Base-by-base conservation (phyloP, 1,139 yeast genomes). In the Candida mesenterica region DNA sequence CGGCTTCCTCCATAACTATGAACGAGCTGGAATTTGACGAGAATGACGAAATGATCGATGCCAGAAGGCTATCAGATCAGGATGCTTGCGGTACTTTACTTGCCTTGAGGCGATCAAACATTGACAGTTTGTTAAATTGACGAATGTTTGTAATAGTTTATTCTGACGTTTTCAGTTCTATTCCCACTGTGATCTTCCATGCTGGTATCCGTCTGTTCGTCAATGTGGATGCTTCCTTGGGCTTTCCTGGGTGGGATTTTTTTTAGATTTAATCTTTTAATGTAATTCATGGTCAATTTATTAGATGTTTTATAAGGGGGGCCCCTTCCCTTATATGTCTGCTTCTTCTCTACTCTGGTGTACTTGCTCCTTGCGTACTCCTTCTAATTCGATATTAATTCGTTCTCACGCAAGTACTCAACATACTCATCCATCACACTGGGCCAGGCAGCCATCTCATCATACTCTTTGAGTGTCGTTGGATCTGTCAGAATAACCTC, bases 361-460 rank as follows among this genome's bases (percentile, higher is more conserved):
- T n/a, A n/a, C n/a, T n/a, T n/a, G n/a, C n/a, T n/a, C n/a, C n/a
- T n/a, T n/a, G n/a, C n/a, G n/a, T n/a, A n/a, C n/a, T n/a, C n/a
- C n/a, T n/a, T n/a, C n/a, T n/a, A n/a, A n/a, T n/a, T n/a, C n/a
- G n/a, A n/a, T 24, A 37, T 18, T 23, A 62, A 45, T 15, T 47
- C 50, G 28, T 52, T 51, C 24, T 66, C 75, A 16, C 60, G 61
- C 41, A 77, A 55, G 52, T 72, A 72, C 46, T 85, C 95, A 18
- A 87, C 82, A 55, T 76, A 92, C 42, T 82, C 90, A 53, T 90
- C 98, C 47, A 90, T 77, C 12, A 86, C 68, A 39, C 87, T 79
- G 5, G 97, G 98, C 97, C 97, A 90, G 1, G 97, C 85, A 30
- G 84, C 89, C 55, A 75, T 70, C 45, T 83, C 94, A 49, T 84